A percentile compares a stretch with the other conserved stretches of the same genome.
Conservation (phyloP, 495 filamentous ascomycete species). For the Aspergillus cristatus region DNA sequence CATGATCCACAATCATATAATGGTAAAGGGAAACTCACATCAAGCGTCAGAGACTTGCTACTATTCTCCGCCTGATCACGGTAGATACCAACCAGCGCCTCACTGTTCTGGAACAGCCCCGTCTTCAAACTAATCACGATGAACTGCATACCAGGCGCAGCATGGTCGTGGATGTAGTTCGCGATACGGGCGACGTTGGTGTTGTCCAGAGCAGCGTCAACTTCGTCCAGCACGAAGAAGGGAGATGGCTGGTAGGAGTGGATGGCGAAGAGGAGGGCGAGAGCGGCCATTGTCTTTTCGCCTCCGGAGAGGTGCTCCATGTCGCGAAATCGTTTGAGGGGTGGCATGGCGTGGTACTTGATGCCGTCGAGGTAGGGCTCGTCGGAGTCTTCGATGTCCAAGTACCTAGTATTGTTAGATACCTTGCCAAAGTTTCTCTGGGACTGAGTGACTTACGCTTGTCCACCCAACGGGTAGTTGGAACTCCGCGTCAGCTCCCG, state of each 20-base stretch:
- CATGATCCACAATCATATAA: conserved; percentile 1
- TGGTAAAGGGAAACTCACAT: conserved; percentile 54
- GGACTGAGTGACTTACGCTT: conserved; percentile 67
- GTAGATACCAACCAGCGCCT: conserved; percentile 90
- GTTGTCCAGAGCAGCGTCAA: conserved; percentile 94
- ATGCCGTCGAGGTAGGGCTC: conserved; percentile 89
- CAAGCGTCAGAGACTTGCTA: conserved; percentile 78
- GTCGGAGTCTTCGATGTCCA: conserved; percentile 86
- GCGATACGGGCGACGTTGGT: conserved; percentile 93
- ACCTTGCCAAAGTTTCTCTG: too few species aligned
- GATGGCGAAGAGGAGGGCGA: conserved; percentile 91
- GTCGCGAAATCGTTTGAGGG: conserved; percentile 95
- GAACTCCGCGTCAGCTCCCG: conserved; percentile 82
- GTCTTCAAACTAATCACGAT: conserved; percentile 95
- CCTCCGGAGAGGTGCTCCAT: conserved; percentile 98
- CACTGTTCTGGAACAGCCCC: conserved; percentile 85
- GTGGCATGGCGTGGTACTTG: conserved; percentile 98
- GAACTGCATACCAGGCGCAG: conserved; percentile 96
- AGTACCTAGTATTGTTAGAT: conserved; percentile 45
- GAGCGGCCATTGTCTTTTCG: conserved; percentile 97
- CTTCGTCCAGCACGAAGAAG: conserved; percentile 98
- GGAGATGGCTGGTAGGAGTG: conserved; percentile 89
- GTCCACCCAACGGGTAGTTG: conserved; percentile 82
- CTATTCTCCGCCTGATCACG: conserved; percentile 88
- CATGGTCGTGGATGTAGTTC: conserved; percentile 88